Evolutionary conservation across 768 basidiomycete genomes (phyloP).

Genomic region (Rhodosporidiobolus odoratus): DNA sequence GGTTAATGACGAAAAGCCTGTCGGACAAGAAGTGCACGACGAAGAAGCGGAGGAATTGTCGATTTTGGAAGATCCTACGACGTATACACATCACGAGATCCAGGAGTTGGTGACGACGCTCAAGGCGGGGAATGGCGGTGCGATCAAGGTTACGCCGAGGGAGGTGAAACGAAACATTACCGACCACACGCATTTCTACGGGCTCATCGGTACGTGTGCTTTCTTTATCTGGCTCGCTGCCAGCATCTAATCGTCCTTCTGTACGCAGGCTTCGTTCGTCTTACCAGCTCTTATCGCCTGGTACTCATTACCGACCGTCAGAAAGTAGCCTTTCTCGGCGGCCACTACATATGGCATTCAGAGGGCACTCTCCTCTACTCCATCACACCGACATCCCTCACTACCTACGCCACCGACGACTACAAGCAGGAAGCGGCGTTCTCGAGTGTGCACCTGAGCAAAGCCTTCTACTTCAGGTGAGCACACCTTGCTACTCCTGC

Average conservation of each 20-base stretch:
- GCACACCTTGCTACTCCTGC: neutral
- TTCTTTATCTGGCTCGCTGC: neutral
- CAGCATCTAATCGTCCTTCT: neutral
- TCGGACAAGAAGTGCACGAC: conserved; percentile 10
- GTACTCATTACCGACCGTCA: conserved; percentile 82
- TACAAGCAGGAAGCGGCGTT: conserved; percentile 72
- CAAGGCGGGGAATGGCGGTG: conserved; percentile 90
- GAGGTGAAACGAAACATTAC: conserved; percentile 45
- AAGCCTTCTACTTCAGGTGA: conserved; percentile 97
- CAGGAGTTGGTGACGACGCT: conserved; percentile 87
- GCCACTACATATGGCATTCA: conserved; percentile 93
- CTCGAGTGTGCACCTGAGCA: conserved; percentile 95
- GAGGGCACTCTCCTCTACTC: conserved; percentile 81
- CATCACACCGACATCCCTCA: conserved; percentile 45
- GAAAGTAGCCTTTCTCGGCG: conserved; percentile 86
- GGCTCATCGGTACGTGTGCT: conserved; percentile 61
- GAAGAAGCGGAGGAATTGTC: conserved; percentile 17
- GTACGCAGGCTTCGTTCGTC: conserved; percentile 73
- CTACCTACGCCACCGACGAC: conserved; percentile 13
- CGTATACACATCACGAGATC: conserved; percentile 86
- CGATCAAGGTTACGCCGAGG: conserved; percentile 71
- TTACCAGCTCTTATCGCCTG: conserved; percentile 96
- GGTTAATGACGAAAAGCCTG: no score
- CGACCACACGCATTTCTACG: conserved; percentile 57
- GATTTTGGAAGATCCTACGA: conserved; percentile 73